phyloP scores from a whole-genome alignment of 306 rosid species.

The Cucurbita maxima region DNA sequence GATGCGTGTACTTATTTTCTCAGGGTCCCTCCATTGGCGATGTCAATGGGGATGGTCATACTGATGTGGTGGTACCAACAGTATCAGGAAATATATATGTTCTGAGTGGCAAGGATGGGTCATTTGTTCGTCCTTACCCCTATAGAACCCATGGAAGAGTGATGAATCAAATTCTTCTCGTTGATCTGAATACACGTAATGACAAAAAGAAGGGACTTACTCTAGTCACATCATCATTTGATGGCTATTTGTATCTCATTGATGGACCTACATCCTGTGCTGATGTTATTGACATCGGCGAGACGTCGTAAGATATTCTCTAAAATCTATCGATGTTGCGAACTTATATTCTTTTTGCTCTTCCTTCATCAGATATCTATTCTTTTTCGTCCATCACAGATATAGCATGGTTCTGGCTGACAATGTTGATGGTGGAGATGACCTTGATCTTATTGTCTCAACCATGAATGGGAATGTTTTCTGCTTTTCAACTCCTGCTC shows the following conservation, averaged over 20 bases:
- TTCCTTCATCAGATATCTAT: slow-evolving; percentile 2
- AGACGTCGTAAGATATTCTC: slow-evolving; percentile 74
- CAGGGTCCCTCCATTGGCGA: slow-evolving; percentile 93
- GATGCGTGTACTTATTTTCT: slow-evolving; percentile 5
- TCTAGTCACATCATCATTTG: slow-evolving; percentile 81
- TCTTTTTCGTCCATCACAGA: slow-evolving; percentile 33
- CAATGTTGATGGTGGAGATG: slow-evolving; percentile 99
- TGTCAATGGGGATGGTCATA: slow-evolving; percentile 88
- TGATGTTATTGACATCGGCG: slow-evolving; percentile 96
- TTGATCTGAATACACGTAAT: slow-evolving; percentile 60
- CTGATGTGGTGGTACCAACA: slow-evolving; percentile 90
- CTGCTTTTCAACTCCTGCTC: slow-evolving; percentile 89
- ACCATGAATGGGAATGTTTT: slow-evolving; percentile 97
- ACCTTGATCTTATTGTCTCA: slow-evolving; percentile 83
- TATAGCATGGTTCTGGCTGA: slow-evolving; percentile 98
- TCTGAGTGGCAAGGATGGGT: slow-evolving; percentile 95
- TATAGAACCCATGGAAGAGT: slow-evolving; percentile 88
- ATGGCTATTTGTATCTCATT: slow-evolving; percentile 86
- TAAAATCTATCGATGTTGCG: slow-evolving; percentile 1
- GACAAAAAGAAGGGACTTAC: slow-evolving; percentile 80
- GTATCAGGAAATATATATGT: slow-evolving; percentile 80
- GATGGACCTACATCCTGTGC: slow-evolving; percentile 95
- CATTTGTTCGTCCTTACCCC: slow-evolving; percentile 62
- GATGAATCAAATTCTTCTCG: slow-evolving; percentile 89
- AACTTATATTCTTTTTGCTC: not conserved